Evolutionary conservation across 306 rosid species (phyloP).

Genomic region (Datisca glomerata): DNA sequence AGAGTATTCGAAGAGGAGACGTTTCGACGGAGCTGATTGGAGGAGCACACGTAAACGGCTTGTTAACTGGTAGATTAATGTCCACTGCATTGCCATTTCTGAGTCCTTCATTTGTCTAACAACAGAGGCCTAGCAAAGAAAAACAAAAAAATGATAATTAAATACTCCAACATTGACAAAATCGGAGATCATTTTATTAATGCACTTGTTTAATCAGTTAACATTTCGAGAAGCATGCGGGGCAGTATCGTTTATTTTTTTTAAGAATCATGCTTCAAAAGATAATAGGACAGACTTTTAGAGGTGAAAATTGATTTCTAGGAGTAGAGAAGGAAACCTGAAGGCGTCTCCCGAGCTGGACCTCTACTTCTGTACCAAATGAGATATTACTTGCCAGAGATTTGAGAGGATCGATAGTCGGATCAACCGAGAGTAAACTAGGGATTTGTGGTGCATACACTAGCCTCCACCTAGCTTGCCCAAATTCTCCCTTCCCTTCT

Average conservation of each 20-base stretch:
- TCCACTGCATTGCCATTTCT: constrained; percentile 88
- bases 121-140: constrained; percentile 47
- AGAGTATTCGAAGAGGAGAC: constrained; percentile 71
- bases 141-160: too few relatives aligned
- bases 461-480: constrained; percentile 77
- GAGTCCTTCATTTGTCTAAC: constrained; percentile 88
- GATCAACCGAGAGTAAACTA: constrained; percentile 46
- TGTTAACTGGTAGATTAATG: constrained; percentile 75
- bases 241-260: too few relatives aligned
- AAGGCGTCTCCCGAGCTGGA: constrained; percentile 90
- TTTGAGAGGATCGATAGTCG: constrained; percentile 54
- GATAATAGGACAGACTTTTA: too few relatives aligned
- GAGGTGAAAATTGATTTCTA: too few relatives aligned
- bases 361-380: constrained; percentile 79
- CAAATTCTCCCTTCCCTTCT: constrained; percentile 87
- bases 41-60: constrained; percentile 66
- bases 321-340: constrained; percentile 40
- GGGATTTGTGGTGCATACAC: constrained; percentile 88
- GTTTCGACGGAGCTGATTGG: constrained; percentile 59
- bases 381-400: constrained; percentile 67
- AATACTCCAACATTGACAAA: too few relatives aligned
- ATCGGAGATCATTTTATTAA: too few relatives aligned
- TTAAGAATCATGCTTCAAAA: too few relatives aligned
- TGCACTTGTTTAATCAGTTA: too few relatives aligned
- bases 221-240: too few relatives aligned